Evolutionary conservation across 306 rosid genomes (phyloP), one percentile per base, ranked within the genome.

Genomic region (Fragaria ananassa): DNA sequence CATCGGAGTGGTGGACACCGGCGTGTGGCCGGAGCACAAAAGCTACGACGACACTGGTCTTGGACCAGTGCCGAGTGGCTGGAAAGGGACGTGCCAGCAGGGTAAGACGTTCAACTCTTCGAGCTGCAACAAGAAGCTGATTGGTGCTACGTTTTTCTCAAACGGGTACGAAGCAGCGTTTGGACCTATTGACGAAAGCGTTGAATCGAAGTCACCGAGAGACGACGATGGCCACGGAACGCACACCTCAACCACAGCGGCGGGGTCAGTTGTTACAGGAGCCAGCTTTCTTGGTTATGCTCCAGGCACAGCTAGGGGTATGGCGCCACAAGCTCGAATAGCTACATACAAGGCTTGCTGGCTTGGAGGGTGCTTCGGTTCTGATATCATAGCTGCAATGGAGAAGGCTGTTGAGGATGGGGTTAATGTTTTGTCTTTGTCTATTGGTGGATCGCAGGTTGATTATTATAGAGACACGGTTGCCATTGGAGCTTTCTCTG

Each of bases 151-250:
- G 77, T 92, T 34, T 84, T 95, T 92, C 74, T 68, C 89, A 0
- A 86, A 79, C 70, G 97, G 90, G 44, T 89, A 92, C 2, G 98
- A 92, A 80, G 83, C 86, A 37, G 61, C 85, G 10, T n/a, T 56
- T 23, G 93, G 95, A 69, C 78, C 88, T 5, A 72, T 92, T 31
- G 82, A 88, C n/a, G 84, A 68, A 54, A 81, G 68, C 11, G 27
- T 2, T 29, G 97, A 90, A 84, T 92, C 96, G 11, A 92, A 77
- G 75, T 95, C 98, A 56, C 98, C 98, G 0, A 85, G 97, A 79
- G 98, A 95, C 37, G 93, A 84, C 64, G 91, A 88, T 0, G 98
- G 98, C 47, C 98, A 95, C 13, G 98, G 98, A 78, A 92, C 90
- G 71, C 98, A 95, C 79, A 95, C 98, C 57, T 90, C 96, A 45